These are phyloP conservation scores for Luffa aegyptiaca DNA, from an alignment of 306 rosid genomes.

Conservation along the genomic window DNA sequence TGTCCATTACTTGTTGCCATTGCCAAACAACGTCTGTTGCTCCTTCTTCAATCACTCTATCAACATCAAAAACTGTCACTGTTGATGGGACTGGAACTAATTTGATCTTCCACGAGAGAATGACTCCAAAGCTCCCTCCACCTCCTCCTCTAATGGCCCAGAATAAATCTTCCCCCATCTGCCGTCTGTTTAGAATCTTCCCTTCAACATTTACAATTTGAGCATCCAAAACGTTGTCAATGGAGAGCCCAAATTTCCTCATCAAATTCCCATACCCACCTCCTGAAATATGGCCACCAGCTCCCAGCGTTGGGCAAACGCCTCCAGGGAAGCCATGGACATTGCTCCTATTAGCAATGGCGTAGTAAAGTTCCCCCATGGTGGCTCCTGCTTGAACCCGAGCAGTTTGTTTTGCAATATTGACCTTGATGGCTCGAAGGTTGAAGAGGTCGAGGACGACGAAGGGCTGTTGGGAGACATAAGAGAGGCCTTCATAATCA, in stretches of 20 bases:
- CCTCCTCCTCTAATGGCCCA: constrained; percentile 37
- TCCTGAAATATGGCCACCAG: constrained; percentile 27
- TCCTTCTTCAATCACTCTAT: constrained; percentile 1
- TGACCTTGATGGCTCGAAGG: constrained; percentile 10
- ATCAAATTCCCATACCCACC: constrained; percentile 32
- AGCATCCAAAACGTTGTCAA: constrained; percentile 24
- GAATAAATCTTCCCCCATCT: constrained; percentile 32
- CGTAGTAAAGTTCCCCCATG: constrained; percentile 21
- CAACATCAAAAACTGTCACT: constrained; percentile 17
- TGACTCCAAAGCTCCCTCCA: constrained; percentile 28
- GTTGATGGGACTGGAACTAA: constrained; percentile 12
- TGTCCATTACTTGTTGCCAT: constrained; percentile 18
- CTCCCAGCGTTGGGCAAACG: constrained; percentile 10
- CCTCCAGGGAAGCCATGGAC: constrained; percentile 22
- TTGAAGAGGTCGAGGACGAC: constrained; percentile 24
- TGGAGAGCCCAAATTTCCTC: constrained; percentile 23
- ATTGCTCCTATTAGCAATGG: constrained; percentile 9
- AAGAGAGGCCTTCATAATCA: constrained; percentile 28
- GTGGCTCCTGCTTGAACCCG: constrained; percentile 28
- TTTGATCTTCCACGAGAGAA: constrained; percentile 22
- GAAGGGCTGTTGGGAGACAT: constrained; percentile 13
- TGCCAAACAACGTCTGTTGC: neutral
- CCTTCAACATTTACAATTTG: constrained; percentile 18
- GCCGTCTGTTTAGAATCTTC: constrained; percentile 13
- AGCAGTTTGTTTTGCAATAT: neutral